phyloP scores from a whole-genome alignment of 768 basidiomycete genomes.

The Lactifluus volemus region DNA sequence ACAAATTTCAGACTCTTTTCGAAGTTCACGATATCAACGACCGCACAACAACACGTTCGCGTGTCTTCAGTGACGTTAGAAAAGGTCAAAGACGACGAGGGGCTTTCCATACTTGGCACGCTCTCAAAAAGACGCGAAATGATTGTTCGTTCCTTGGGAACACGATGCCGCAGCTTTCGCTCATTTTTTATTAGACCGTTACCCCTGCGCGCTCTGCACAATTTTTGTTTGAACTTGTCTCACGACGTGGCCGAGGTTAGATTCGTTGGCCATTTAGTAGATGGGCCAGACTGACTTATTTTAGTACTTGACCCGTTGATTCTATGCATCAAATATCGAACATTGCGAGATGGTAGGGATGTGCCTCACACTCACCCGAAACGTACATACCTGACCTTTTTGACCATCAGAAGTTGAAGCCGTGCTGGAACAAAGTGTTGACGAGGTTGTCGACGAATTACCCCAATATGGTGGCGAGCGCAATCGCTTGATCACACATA shows the following conservation, averaged over 20 bases:
- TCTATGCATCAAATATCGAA: constrained; percentile 65
- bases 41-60: constrained; percentile 71
- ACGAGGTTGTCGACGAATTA: constrained; percentile 32
- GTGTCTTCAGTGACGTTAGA: constrained; percentile 53
- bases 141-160: constrained; percentile 32
- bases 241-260: constrained; percentile 50
- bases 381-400: neutral
- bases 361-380: neutral
- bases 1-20: constrained; percentile 61
- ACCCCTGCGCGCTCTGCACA: constrained; percentile 67
- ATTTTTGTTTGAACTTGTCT: constrained; percentile 75
- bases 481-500: constrained; percentile 36
- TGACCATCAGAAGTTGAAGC: constrained; percentile 54
- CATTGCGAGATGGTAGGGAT: constrained; percentile 67
- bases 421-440: constrained; percentile 45
- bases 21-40: constrained; percentile 82
- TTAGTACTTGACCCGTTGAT: constrained; percentile 54
- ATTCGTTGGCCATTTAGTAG: constrained; percentile 12
- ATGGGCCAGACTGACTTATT: neutral
- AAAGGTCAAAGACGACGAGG: constrained; percentile 36
- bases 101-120: constrained; percentile 45
- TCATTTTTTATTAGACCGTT: constrained; percentile 45
- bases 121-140: constrained; percentile 38
- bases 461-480: constrained; percentile 31
- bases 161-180: neutral